Percentiles rank a stretch among this genome's conserved stretches.
phyloP scores from a whole-genome alignment of 1,139 yeast species.

The Taphrina wiesneri region DNA sequence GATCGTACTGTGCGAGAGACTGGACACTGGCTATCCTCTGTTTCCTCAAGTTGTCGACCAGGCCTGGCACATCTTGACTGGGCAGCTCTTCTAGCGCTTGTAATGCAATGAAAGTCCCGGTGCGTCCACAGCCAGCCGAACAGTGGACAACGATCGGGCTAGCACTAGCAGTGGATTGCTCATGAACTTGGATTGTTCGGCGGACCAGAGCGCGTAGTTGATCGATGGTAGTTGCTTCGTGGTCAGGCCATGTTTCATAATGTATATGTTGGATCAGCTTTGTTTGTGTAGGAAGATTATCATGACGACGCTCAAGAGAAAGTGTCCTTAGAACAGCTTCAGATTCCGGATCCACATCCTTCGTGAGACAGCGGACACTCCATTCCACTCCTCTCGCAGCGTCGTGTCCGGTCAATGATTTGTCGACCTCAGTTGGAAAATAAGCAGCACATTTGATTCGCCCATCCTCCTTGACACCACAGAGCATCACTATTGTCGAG shows the following conservation, averaged over 20 bases:
- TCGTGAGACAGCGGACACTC: slow-evolving; percentile 30
- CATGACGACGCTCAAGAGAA: not conserved
- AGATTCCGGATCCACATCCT: not conserved
- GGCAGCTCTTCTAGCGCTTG: slow-evolving; percentile 53
- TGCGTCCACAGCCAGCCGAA: slow-evolving; percentile 83
- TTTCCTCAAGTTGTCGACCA: slow-evolving; percentile 21
- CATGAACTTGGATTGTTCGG: slow-evolving; percentile 45
- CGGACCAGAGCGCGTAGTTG: slow-evolving; percentile 48
- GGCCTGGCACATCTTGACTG: not conserved
- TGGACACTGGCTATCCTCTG: slow-evolving; percentile 34
- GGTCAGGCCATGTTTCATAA: slow-evolving; percentile 45
- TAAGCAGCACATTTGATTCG: slow-evolving; percentile 69
- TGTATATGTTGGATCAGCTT: slow-evolving; percentile 42
- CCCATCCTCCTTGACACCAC: slow-evolving; percentile 66
- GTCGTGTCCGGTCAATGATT: not conserved
- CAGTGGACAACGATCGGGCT: slow-evolving; percentile 62
- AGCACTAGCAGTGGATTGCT: slow-evolving; percentile 1
- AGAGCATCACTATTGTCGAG: slow-evolving; percentile 78
- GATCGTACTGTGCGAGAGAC: slow-evolving; percentile 35
- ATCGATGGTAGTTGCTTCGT: slow-evolving; percentile 44
- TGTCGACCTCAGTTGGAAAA: slow-evolving; percentile 58
- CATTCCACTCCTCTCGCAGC: not conserved
- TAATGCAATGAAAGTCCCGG: slow-evolving; percentile 73
- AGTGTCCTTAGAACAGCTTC: not conserved
- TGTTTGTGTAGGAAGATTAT: not conserved